A percentile compares a stretch with the other conserved stretches of the same genome.
These are phyloP conservation scores for Phoma sp. DNA, from an alignment of 2,329 filamentous ascomycete species.

Conservation along the genomic window DNA sequence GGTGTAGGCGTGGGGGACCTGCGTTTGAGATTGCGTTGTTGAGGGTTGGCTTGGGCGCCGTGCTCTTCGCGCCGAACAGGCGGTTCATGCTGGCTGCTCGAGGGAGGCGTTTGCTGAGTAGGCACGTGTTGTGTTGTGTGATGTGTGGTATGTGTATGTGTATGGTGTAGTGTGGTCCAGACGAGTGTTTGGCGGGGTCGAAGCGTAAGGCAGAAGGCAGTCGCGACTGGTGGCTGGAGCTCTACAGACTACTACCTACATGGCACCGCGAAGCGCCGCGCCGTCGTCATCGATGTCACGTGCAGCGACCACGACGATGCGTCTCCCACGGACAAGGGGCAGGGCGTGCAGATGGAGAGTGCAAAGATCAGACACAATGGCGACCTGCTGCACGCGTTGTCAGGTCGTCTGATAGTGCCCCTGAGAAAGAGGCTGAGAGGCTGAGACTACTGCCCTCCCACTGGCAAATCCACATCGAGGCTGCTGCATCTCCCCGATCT, in stretches of 20 bases:
- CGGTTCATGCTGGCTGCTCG: conserved; percentile 81
- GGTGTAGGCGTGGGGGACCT: conserved; percentile 31
- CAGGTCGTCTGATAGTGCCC: conserved; percentile 10
- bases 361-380: background rate
- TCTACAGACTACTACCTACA: background rate
- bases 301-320: background rate
- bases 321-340: background rate
- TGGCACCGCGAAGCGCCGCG: background rate
- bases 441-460: conserved; percentile 4
- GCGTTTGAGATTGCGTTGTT: conserved; percentile 83
- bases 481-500: conserved; percentile 15
- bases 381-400: conserved; percentile 4
- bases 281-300: conserved; percentile 17
- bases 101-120: no score
- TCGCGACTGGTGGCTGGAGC: conserved; percentile 18
- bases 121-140: background rate
- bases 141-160: background rate
- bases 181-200: conserved; percentile 14
- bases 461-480: conserved; percentile 11
- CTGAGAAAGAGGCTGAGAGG: background rate
- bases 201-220: conserved; percentile 17
- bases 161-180: background rate
- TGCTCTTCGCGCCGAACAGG: conserved; percentile 87
- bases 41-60: conserved; percentile 88
- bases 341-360: background rate